Conservation (phyloP, 163 green algal species). For the Scenedesmus sp. region DNA sequence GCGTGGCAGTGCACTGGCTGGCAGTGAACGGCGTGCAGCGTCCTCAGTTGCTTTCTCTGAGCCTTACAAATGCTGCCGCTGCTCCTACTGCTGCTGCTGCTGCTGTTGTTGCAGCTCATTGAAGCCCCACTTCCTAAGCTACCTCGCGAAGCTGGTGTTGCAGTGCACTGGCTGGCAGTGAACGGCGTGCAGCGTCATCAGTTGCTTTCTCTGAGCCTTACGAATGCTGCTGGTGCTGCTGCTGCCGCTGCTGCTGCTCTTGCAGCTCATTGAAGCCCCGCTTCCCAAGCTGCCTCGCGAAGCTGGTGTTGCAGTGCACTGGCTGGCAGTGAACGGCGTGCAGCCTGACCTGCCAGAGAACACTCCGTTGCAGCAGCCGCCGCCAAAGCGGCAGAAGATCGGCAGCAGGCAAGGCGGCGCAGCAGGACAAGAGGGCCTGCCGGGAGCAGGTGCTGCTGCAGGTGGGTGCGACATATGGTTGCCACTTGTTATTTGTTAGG, state of each 20-base stretch:
- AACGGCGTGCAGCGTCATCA: too few relatives aligned
- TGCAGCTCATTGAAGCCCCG: slow-evolving; percentile 67
- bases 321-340: slow-evolving; percentile 91
- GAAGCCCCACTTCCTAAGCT: slow-evolving; percentile 70
- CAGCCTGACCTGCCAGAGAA: slow-evolving; percentile 93
- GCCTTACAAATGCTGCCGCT: background rate
- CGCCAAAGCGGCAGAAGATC: slow-evolving; percentile 52
- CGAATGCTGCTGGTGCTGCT: background rate
- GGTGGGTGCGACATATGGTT: background rate
- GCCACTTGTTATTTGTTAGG: background rate
- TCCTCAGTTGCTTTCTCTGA: background rate
- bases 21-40: slow-evolving; percentile 41
- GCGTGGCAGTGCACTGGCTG: slow-evolving; percentile 92
- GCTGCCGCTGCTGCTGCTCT: background rate
- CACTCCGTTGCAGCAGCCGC: slow-evolving; percentile 62
- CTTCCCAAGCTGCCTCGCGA: slow-evolving; percentile 82
- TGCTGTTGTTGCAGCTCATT: slow-evolving; percentile 61
- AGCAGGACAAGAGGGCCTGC: background rate
- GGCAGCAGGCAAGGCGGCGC: background rate
- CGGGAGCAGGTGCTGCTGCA: slow-evolving; percentile 3
- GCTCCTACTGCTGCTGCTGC: background rate
- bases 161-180: slow-evolving; percentile 90
- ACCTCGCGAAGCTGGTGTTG: slow-evolving; percentile 82
- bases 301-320: slow-evolving; percentile 86
- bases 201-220: background rate